Evolutionary conservation across 176 grass and related monocot species (phyloP).

Genomic region (Hyparrhenia diplandra): DNA sequence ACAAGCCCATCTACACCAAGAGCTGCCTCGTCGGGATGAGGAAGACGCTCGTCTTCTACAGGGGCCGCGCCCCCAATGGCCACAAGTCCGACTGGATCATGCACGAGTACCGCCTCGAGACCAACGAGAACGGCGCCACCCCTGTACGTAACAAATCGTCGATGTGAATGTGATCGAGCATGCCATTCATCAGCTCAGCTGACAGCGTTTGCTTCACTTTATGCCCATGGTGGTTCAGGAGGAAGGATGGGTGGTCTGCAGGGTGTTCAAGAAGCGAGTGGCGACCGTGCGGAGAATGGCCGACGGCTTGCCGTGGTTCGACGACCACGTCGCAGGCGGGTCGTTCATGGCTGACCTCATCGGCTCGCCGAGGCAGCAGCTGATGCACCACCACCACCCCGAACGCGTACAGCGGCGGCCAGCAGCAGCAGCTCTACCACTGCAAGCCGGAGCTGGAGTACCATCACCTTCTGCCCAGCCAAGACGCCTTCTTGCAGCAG

Average conservation of each 20-base stretch:
- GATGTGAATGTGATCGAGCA: too few relatives aligned
- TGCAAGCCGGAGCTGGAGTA: conserved; percentile 84
- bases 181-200: not conserved
- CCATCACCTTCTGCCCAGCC: conserved; percentile 58
- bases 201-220: not conserved
- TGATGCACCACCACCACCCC: conserved; percentile 22
- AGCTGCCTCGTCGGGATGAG: conserved; percentile 79
- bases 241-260: conserved; percentile 96
- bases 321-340: conserved; percentile 35
- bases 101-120: conserved; percentile 95
- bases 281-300: conserved; percentile 42
- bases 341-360: conserved; percentile 54
- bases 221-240: conserved; percentile 36
- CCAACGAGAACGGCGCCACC: conserved; percentile 57
- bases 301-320: conserved; percentile 63
- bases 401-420: conserved; percentile 30
- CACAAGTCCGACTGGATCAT: conserved; percentile 99
- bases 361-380: conserved; percentile 46
- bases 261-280: conserved; percentile 90
- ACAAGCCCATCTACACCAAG: conserved; percentile 90
- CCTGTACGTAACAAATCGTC: conserved; percentile 31
- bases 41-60: conserved; percentile 96
- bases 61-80: conserved; percentile 84
- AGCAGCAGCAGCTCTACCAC: conserved; percentile 40
- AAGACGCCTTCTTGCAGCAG: conserved; percentile 70